A percentile compares a stretch with the other conserved stretches of the same genome.
phyloP scores from a whole-genome alignment of 768 basidiomycete genomes.

The Leccinum barrowsii region DNA sequence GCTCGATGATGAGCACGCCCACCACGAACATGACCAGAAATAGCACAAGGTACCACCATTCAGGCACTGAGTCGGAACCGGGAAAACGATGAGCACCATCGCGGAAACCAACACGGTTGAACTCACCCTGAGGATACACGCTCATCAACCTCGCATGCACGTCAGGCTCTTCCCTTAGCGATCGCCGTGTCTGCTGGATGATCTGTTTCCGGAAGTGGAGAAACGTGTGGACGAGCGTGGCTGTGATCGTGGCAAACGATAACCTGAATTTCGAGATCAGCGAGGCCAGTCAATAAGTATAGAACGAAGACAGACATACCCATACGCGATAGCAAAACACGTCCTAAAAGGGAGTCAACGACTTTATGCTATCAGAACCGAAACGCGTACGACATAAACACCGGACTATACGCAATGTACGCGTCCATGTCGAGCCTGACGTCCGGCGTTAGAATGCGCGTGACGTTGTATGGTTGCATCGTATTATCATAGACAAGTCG shows the following conservation, averaged over 20 bases:
- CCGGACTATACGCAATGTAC: conserved; percentile 54
- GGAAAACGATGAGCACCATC: neutral
- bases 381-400: conserved; percentile 48
- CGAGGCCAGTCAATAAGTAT: neutral
- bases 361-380: neutral
- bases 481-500: conserved; percentile 61
- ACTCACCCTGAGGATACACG: conserved; percentile 48
- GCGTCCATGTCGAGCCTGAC: conserved; percentile 50
- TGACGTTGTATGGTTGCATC: conserved; percentile 54
- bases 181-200: conserved; percentile 62
- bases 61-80: conserved; percentile 45
- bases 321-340: conserved; percentile 30
- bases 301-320: conserved; percentile 11
- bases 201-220: conserved; percentile 80
- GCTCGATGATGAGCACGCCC: conserved; percentile 65
- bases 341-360: conserved; percentile 14
- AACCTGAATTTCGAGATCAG: conserved; percentile 57
- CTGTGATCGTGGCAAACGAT: conserved; percentile 73
- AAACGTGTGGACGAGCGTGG: conserved; percentile 31
- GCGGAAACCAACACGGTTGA: neutral
- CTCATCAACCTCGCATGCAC: conserved; percentile 83
- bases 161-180: conserved; percentile 76
- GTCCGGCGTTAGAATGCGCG: conserved; percentile 50
- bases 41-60: conserved; percentile 80
- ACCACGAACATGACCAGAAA: conserved; percentile 70